Base-by-base conservation (phyloP, 2,329 filamentous ascomycete species). In the Botrytis deweyae region DNA sequence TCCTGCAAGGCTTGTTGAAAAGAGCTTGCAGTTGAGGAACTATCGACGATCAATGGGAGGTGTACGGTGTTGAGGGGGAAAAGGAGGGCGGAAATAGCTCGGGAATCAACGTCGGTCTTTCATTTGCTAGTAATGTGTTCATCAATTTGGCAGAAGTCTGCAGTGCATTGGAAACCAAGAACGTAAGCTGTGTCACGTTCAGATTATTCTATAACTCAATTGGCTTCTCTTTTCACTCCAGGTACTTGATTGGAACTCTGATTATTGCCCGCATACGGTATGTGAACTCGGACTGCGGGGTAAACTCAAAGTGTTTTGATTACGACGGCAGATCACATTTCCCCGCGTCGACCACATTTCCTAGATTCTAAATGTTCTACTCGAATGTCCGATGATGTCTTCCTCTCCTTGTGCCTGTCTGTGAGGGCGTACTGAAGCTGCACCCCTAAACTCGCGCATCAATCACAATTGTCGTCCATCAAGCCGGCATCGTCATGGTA, bases 201-300 rank as follows among this genome's bases (percentile, higher is more conserved):
- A 42, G 40, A 58, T 25, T n/a, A 44, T 33, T 3, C n/a, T 42
- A 38, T 33, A 33, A 29, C 38, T 58, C 49, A 44, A 68, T 58
- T 68, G 49, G 66, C 18, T 25, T 42, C n/a, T 25, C 8, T 33
- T 42, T 14, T 12, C 14, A 25, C 29, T 33, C 25, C 18, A 40
- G 25, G 38, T 44, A 38, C 49, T 42, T 68, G n/a, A 42, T 68
- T 68, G 66, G 40, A 46, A 62, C 40, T 62, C n/a, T 44, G 14
- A 58, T 42, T 38, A 8, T 38, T 62, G 44, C n/a, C 20, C 42
- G 38, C 67, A 38, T 46, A 36, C 46, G 52, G n/a, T 46, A n/a
- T 61, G 52, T n/a, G 38, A 33, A n/a, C 18, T n/a, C 14, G 52
- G 12, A 62, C 55, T 70, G 68, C 40, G 68, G 68, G 68, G 68